Base-by-base conservation (phyloP, 805 yeast genomes). In the Starmerella potacharoeniae region DNA sequence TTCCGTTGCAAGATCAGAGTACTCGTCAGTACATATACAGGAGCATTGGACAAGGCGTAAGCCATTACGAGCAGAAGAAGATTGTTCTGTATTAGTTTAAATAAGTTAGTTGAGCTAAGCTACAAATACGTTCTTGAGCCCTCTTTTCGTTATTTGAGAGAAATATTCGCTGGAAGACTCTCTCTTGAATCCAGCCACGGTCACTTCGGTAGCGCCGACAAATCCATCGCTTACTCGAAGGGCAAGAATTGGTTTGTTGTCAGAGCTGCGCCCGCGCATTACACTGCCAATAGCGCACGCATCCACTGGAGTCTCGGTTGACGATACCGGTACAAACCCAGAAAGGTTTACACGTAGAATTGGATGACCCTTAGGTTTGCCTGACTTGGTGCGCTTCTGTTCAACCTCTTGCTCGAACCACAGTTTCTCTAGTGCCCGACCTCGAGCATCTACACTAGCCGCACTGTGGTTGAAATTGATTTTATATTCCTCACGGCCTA, bases 1-100 rank as follows among this genome's bases (percentile, higher is more conserved):
- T 91, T 48, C 95, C 96, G 1, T 75, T 91, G 43, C 81, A 86
- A 0, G 93, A 86, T 53, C 72, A 74, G 22, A 70, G 76, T 9
- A 81, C 83, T 56, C 75, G 90, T 59, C 73, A 74, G 56, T 82
- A 79, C 65, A 69, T 91, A 54, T 89, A 88, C 73, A 77, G 73
- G 59, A 78, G 78, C 64, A 85, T 93, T 62, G 84, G 82, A 4
- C 70, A 83, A 57, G 96, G 96, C 1, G 97, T 88, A 16, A 78
- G 75, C 28, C 86, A 83, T 63, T 89, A 76, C 71, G 53, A 55
- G 28, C 91, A 90, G 54, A 62, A 64, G 30, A 51, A 49, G n/a
- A 53, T 66, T 52, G 63, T 67, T 14, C 45, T 66, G 22, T 48
- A 39, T 14, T 59, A 42, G 33, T 14, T 29, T 33, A 14, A 10